A percentile compares a stretch with the other conserved stretches of the same genome.
phyloP scores from a whole-genome alignment of 441 rosid species.

The Jatropha multifida region DNA sequence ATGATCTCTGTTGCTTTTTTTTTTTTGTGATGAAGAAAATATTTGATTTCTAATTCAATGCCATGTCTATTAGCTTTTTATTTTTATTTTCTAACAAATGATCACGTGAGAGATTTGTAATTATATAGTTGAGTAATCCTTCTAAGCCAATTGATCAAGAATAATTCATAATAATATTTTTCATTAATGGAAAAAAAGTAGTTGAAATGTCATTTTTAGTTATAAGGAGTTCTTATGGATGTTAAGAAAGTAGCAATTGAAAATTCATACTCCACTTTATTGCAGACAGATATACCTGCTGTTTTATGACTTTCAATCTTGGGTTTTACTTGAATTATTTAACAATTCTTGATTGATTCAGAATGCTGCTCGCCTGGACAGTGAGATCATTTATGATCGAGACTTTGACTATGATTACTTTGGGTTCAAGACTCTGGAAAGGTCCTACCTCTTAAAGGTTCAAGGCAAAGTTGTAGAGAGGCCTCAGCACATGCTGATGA shows the following conservation, averaged over 20 bases:
- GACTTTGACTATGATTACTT: slow-evolving; percentile 93
- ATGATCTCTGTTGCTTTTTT: too few species aligned
- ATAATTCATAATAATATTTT: background rate
- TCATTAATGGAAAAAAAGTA: background rate
- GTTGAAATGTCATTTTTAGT: background rate
- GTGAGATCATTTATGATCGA: slow-evolving; percentile 88
- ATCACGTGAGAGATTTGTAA: too few species aligned
- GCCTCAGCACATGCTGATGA: slow-evolving; percentile 96
- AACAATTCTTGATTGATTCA: slow-evolving; percentile 24
- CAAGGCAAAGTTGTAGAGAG: slow-evolving; percentile 87
- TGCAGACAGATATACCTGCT: background rate
- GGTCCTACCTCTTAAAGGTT: slow-evolving; percentile 81
- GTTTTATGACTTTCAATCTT: background rate
- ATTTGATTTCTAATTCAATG: too few species aligned
- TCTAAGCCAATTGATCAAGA: background rate
- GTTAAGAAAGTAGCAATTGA: background rate
- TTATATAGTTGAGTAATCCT: too few species aligned
- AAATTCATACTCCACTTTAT: background rate
- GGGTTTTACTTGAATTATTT: background rate
- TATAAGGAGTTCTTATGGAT: background rate
- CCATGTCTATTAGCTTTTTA: too few species aligned
- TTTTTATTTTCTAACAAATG: too few species aligned
- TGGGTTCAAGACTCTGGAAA: slow-evolving; percentile 90
- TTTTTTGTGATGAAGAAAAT: too few species aligned
- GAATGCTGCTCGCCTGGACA: slow-evolving; percentile 82